Percentiles rank a stretch among this genome's conserved stretches.
phyloP scores from a whole-genome alignment of 2,329 filamentous ascomycete genomes.

The Claviceps lovelessii region DNA sequence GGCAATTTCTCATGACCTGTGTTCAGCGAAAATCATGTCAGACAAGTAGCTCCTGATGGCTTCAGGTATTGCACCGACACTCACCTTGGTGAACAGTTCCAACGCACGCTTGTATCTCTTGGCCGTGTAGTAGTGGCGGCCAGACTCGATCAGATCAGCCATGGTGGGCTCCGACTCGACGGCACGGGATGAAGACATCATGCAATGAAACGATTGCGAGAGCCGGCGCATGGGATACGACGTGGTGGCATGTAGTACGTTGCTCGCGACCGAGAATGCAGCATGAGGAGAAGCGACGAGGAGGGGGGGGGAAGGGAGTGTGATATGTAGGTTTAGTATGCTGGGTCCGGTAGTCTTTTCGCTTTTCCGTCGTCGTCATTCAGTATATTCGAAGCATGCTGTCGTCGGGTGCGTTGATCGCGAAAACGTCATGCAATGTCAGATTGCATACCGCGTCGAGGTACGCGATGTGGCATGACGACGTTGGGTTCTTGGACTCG shows the following conservation, averaged over 20 bases:
- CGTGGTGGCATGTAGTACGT: neutral
- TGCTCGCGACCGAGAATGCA: neutral
- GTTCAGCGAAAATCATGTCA: neutral
- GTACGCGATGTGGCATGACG: neutral
- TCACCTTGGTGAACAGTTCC: conserved; percentile 23
- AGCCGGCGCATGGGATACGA: conserved; percentile 4
- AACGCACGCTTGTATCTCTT: conserved; percentile 22
- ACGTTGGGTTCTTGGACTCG: too few relatives aligned
- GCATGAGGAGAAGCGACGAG: neutral
- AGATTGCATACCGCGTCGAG: neutral
- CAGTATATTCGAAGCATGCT: neutral
- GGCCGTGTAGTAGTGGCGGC: conserved; percentile 19
- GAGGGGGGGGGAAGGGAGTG: too few relatives aligned
- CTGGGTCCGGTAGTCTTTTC: neutral
- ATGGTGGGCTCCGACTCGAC: neutral
- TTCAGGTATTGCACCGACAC: conserved; percentile 1
- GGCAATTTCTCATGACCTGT: conserved; percentile 23
- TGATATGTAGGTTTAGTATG: neutral
- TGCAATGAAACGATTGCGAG: conserved; percentile 5
- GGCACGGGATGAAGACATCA: conserved; percentile 6
- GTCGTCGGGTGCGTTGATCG: neutral
- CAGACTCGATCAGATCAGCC: conserved; percentile 14
- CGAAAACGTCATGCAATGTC: neutral
- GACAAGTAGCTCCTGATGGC: neutral
- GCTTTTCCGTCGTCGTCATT: neutral